These are phyloP conservation scores for Rhynchospora tenuis DNA, from an alignment of 176 grass and related monocot species.

Conservation along the genomic window DNA sequence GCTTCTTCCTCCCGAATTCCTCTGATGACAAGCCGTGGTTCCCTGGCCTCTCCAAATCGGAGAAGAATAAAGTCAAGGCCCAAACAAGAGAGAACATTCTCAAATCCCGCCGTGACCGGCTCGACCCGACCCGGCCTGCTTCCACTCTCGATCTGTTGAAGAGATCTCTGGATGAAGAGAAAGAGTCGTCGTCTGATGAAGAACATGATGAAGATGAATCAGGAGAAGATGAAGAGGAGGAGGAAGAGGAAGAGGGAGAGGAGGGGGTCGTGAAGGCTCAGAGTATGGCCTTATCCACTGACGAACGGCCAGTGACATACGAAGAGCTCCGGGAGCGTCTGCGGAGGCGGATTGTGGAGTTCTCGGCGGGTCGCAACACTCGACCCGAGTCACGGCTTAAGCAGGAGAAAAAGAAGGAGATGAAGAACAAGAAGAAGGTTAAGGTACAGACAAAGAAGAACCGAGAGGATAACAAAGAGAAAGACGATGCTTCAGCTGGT, in stretches of 20 bases:
- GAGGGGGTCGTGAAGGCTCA: conserved; percentile 8
- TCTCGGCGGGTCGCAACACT: conserved; percentile 60
- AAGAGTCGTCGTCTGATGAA: conserved; percentile 27
- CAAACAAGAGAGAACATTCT: conserved; percentile 63
- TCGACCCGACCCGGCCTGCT: conserved; percentile 42
- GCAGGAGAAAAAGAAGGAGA: conserved; percentile 48
- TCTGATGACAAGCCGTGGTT: conserved; percentile 74
- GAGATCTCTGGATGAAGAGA: conserved; percentile 32
- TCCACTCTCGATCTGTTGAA: conserved; percentile 71
- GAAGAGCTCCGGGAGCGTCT: conserved; percentile 65
- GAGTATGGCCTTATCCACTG: conserved; percentile 24
- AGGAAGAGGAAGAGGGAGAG: conserved; percentile 15
- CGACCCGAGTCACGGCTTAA: conserved; percentile 48
- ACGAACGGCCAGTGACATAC: conserved; percentile 66
- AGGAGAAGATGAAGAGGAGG: conserved; percentile 16
- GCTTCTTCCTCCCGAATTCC: conserved; percentile 52
- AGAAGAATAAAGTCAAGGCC: conserved; percentile 59
- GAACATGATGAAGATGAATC: conserved; percentile 16
- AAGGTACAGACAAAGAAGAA: conserved; percentile 39
- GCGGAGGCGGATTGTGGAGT: conserved; percentile 39
- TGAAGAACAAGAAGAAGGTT: conserved; percentile 35
- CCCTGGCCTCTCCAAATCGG: conserved; percentile 63
- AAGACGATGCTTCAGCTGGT: neutral
- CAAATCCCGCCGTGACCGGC: conserved; percentile 53
- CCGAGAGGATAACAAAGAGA: conserved; percentile 25